phyloP scores from a whole-genome alignment of 495 filamentous ascomycete species.

The Xylaria bambusicola region DNA sequence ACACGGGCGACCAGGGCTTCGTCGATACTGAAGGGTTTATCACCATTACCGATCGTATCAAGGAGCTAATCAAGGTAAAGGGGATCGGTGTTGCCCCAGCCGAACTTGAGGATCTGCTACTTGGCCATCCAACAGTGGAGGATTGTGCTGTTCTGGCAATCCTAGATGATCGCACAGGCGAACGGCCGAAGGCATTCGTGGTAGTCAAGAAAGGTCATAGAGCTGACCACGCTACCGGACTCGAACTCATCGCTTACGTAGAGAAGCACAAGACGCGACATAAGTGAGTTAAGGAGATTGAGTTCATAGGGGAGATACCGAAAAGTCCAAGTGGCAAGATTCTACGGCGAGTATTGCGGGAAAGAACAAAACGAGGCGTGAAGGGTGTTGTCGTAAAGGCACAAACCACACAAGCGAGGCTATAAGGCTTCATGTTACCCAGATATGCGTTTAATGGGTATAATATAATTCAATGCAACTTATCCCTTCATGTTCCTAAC shows the following conservation, averaged over 20 bases:
- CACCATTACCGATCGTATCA: slow-evolving; percentile 73
- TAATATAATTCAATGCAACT: too few species aligned
- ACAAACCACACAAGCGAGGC: background rate
- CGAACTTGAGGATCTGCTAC: slow-evolving; percentile 65
- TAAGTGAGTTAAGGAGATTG: slow-evolving; percentile 67
- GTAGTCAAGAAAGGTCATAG: slow-evolving; percentile 48
- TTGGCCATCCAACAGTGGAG: slow-evolving; percentile 58
- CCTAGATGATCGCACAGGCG: slow-evolving; percentile 61
- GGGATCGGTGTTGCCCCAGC: slow-evolving; percentile 71
- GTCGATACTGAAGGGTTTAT: slow-evolving; percentile 62
- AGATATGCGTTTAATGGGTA: too few species aligned
- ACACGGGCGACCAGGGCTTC: slow-evolving; percentile 67
- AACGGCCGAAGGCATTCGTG: slow-evolving; percentile 66
- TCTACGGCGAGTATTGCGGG: slow-evolving; percentile 58
- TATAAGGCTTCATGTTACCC: slow-evolving; percentile 8
- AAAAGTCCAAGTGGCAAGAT: slow-evolving; percentile 72
- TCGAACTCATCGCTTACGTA: slow-evolving; percentile 55
- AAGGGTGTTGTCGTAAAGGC: slow-evolving; percentile 4
- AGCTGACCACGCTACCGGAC: slow-evolving; percentile 35
- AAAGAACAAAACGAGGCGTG: slow-evolving; percentile 20
- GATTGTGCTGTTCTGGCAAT: slow-evolving; percentile 62
- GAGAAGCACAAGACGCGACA: slow-evolving; percentile 62
- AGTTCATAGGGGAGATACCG: slow-evolving; percentile 64
- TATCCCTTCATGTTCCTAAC: too few species aligned
- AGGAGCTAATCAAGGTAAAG: slow-evolving; percentile 78